Percentiles rank a stretch among this genome's conserved stretches.
Evolutionary conservation across 108 stramenopile genomes (phyloP).

Genomic region (Nitzschia putrida): DNA sequence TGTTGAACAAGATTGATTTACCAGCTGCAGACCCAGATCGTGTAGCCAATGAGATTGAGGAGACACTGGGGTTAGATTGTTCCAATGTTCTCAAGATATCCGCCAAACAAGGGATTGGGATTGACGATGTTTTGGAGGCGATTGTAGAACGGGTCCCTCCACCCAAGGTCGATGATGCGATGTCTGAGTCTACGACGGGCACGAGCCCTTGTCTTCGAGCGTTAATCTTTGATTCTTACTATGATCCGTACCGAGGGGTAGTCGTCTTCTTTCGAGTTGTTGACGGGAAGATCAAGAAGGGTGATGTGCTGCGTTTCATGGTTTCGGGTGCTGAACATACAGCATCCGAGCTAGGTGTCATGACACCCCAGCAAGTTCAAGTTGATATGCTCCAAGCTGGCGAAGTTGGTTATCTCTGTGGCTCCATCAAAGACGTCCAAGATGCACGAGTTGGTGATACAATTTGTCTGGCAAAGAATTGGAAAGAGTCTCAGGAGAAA

Average conservation of each 20-base stretch:
- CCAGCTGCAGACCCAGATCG: constrained; percentile 97
- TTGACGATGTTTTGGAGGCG: constrained; percentile 92
- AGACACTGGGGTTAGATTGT: constrained; percentile 93
- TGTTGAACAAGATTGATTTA: constrained; percentile 98
- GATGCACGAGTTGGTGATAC: constrained; percentile 98
- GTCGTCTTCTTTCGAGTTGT: constrained; percentile 96
- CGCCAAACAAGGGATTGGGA: constrained; percentile 93
- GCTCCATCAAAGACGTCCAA: constrained; percentile 89
- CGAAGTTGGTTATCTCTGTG: constrained; percentile 96
- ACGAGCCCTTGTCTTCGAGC: constrained; percentile 62
- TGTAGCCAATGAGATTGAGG: constrained; percentile 91
- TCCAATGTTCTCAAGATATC: constrained; percentile 82
- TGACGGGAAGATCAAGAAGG: constrained; percentile 86
- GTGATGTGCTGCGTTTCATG: constrained; percentile 81
- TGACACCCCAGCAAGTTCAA: constrained; percentile 85
- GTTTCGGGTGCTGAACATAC: constrained; percentile 76
- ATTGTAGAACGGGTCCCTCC: constrained; percentile 90
- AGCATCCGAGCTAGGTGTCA: constrained; percentile 93
- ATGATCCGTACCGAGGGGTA: constrained; percentile 94
- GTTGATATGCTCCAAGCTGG: constrained; percentile 69
- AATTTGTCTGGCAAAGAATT: constrained; percentile 73
- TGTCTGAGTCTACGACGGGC: background rate
- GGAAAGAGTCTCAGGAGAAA: constrained; percentile 53
- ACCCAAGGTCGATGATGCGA: constrained; percentile 39
- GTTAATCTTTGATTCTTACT: constrained; percentile 96